Conservation (phyloP, 352 stramenopile genomes). For the Phytopythium oedochilum region DNA sequence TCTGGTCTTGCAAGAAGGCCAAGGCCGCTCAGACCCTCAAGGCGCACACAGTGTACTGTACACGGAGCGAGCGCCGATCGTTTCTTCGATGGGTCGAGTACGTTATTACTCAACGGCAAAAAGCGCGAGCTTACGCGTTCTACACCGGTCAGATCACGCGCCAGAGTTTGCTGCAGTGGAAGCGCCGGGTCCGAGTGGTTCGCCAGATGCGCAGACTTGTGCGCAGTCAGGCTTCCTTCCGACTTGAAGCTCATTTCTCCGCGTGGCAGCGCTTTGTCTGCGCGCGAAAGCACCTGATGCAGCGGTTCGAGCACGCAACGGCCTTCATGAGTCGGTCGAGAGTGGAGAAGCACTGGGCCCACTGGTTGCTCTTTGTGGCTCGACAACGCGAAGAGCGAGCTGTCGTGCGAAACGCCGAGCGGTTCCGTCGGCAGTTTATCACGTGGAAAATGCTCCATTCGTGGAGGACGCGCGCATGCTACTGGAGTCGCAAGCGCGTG, state of each 20-base stretch:
- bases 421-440: constrained; percentile 33
- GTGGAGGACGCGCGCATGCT: constrained; percentile 18
- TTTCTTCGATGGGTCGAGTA: constrained; percentile 5
- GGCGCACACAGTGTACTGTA: constrained; percentile 19
- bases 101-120: constrained; percentile 8
- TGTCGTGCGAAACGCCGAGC: constrained; percentile 24
- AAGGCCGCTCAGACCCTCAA: constrained; percentile 9
- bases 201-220: constrained; percentile 32
- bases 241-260: constrained; percentile 33
- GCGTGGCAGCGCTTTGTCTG: constrained; percentile 33
- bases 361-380: constrained; percentile 26
- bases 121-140: constrained; percentile 8
- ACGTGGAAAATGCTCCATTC: constrained; percentile 24
- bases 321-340: constrained; percentile 23
- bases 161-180: constrained; percentile 17
- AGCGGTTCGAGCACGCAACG: constrained; percentile 18
- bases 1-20: constrained; percentile 6
- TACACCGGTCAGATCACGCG: constrained; percentile 5
- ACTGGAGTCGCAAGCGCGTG: constrained; percentile 16
- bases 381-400: constrained; percentile 13
- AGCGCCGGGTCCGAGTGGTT: constrained; percentile 17
- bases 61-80: constrained; percentile 7
- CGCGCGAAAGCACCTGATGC: constrained; percentile 20
- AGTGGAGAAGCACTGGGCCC: constrained; percentile 21
- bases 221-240: constrained; percentile 25